Conservation (phyloP, 495 filamentous ascomycete genomes). For the Penicillium samsonianum region DNA sequence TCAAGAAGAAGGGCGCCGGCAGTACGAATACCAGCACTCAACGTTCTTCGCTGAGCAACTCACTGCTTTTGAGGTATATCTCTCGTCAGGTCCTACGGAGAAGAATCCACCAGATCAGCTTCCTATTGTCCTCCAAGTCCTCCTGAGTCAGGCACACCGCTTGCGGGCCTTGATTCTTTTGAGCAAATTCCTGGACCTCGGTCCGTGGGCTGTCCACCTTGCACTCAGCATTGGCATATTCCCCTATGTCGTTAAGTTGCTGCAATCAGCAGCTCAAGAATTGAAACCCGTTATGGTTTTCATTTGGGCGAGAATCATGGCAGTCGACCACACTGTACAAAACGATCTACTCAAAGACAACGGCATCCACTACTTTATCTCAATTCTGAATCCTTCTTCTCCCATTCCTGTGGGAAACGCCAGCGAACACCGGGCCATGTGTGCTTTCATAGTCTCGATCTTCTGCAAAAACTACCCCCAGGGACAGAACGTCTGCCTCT, state of each 20-base stretch:
- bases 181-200: slow-evolving; percentile 90
- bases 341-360: slow-evolving; percentile 92
- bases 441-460: slow-evolving; percentile 94
- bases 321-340: slow-evolving; percentile 91
- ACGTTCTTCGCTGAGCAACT: slow-evolving; percentile 97
- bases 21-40: slow-evolving; percentile 91
- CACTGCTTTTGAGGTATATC: slow-evolving; percentile 95
- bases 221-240: slow-evolving; percentile 98
- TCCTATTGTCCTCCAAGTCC: slow-evolving; percentile 92
- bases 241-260: slow-evolving; percentile 92
- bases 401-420: slow-evolving; percentile 80
- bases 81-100: slow-evolving; percentile 81
- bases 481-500: slow-evolving; percentile 85
- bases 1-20: slow-evolving; percentile 67
- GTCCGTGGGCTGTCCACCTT: slow-evolving; percentile 96
- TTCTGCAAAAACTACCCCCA: slow-evolving; percentile 92
- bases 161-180: slow-evolving; percentile 91
- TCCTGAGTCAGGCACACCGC: slow-evolving; percentile 92
- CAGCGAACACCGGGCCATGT: slow-evolving; percentile 97
- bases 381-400: slow-evolving; percentile 79
- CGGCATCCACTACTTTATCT: slow-evolving; percentile 93
- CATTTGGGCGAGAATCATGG: slow-evolving; percentile 96
- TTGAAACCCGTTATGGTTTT: slow-evolving; percentile 99
- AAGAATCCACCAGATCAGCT: slow-evolving; percentile 90
- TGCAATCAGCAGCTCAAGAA: slow-evolving; percentile 93